These are phyloP conservation scores for Cryomyces minteri DNA, from an alignment of 495 filamentous ascomycete genomes.

Conservation along the genomic window DNA sequence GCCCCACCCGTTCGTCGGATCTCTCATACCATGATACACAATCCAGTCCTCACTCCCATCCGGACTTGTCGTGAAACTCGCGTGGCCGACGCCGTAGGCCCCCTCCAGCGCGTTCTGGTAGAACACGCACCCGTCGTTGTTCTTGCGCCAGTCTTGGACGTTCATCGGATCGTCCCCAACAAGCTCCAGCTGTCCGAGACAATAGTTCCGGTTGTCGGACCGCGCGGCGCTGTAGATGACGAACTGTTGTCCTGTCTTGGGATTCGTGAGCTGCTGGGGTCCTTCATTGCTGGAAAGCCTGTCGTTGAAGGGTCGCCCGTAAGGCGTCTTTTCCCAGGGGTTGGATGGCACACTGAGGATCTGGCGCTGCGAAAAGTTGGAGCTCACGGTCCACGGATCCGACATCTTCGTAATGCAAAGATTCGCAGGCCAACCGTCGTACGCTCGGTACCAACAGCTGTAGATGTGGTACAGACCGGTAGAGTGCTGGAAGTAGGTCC, in stretches of 20 bases:
- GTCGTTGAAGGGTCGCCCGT: slow-evolving; percentile 23
- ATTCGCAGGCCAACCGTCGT: slow-evolving; percentile 30
- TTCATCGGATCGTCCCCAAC: slow-evolving; percentile 32
- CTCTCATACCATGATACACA: slow-evolving; percentile 29
- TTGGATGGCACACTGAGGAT: slow-evolving; percentile 26
- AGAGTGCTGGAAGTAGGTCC: slow-evolving; percentile 27
- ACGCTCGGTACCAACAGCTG: slow-evolving; percentile 28
- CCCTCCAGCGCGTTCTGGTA: slow-evolving; percentile 26
- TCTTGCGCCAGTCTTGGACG: slow-evolving; percentile 27
- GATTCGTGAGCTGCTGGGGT: slow-evolving; percentile 29
- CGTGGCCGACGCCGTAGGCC: slow-evolving; percentile 31
- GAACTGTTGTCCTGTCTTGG: slow-evolving; percentile 26
- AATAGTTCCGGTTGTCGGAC: slow-evolving; percentile 27
- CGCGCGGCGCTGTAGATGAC: slow-evolving; percentile 29
- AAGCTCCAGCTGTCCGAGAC: slow-evolving; percentile 24
- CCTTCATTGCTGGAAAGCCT: slow-evolving; percentile 29
- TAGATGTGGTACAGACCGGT: slow-evolving; percentile 29
- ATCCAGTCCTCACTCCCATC: slow-evolving; percentile 29
- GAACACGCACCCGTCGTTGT: slow-evolving; percentile 26
- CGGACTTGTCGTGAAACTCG: slow-evolving; percentile 26
- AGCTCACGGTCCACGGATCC: slow-evolving; percentile 26
- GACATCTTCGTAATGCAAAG: slow-evolving; percentile 30
- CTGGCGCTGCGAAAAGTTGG: slow-evolving; percentile 23
- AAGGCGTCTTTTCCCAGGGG: slow-evolving; percentile 30
- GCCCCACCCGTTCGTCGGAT: slow-evolving; percentile 19